Percentiles rank a stretch among this genome's conserved stretches.
Evolutionary conservation across 306 rosid genomes (phyloP).

Genomic region (Cucurbita argyrosperma): DNA sequence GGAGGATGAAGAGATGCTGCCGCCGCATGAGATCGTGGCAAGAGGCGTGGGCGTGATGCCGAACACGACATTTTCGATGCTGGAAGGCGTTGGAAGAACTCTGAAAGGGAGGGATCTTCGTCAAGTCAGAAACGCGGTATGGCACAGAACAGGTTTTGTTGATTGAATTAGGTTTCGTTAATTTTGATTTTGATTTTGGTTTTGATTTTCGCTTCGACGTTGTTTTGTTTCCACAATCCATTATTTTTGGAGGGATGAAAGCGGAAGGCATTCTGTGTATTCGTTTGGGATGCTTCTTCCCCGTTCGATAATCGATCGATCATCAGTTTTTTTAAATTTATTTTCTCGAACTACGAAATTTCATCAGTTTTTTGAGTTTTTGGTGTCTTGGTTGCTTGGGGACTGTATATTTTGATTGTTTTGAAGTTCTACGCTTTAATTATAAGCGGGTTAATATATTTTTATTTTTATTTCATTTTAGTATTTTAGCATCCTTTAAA

Average conservation of each 20-base stretch:
- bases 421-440: no score
- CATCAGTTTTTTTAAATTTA: not conserved
- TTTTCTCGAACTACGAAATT: not conserved
- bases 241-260: not conserved
- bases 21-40: slow-evolving; percentile 71
- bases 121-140: slow-evolving; percentile 69
- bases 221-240: not conserved
- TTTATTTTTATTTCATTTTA: no score
- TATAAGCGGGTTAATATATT: no score
- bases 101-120: slow-evolving; percentile 90
- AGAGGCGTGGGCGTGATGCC: slow-evolving; percentile 59
- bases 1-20: slow-evolving; percentile 41
- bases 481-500: no score
- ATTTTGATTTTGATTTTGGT: not conserved
- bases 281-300: no score
- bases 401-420: not conserved
- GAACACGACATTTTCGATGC: slow-evolving; percentile 56
- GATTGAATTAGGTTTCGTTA: slow-evolving; percentile 17
- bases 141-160: slow-evolving; percentile 78
- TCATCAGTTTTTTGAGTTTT: not conserved
- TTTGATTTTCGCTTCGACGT: not conserved
- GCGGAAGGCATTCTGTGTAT: not conserved
- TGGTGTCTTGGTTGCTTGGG: not conserved
- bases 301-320: no score
- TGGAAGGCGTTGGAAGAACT: slow-evolving; percentile 84